Base-by-base conservation (phyloP, 768 basidiomycete genomes). In the Cubamyces lactineus region DNA sequence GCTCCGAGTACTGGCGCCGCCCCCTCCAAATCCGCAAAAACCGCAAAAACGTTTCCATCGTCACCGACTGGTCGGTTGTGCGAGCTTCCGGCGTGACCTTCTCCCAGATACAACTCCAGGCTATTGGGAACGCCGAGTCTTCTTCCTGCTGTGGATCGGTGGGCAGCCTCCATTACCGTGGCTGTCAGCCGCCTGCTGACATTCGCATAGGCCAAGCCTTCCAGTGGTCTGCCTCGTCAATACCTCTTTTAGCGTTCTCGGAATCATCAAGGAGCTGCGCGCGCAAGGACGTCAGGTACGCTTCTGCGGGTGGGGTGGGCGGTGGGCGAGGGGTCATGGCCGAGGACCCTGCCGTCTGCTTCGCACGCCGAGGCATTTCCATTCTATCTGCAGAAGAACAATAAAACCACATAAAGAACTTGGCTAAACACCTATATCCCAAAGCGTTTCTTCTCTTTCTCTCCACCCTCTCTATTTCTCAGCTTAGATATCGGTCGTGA, bases 281-380 rank as follows among this genome's bases (percentile, higher is more conserved):
- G 56, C 48, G 56, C 15, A 38, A 48, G 4, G 17, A 55, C 19
- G 53, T 13, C 24, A 46, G 53, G 53, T 55, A 55, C 19, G 24
- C 53, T 12, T 19, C 28, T 6, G 26, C 53, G 53, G 34, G 28
- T n/a, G 21, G 13, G 23, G 52, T 19, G 24, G 51, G 24, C 53
- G 53, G 53, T 41, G 53, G 53, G 53, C 16, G 53, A 53, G 53
- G 53, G 40, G 51, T 53, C 51, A 53, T 53, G 51, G 40, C 51
- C 51, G 19, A 40, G n/a, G 51, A 53, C 19, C 53, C 26, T 41
- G 53, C 43, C 53, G 53, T 53, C 24, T 24, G 40, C 53, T 53
- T 38, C 26, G 53, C 24, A n/a, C 53, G 40, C 15, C 24, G 40
- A 24, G 53, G 40, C 40, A 26, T 53, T n/a, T 53, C 24, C 13